These are phyloP conservation scores for Fusarium pilosicola DNA, from an alignment of 2,329 filamentous ascomycete species.

Conservation along the genomic window DNA sequence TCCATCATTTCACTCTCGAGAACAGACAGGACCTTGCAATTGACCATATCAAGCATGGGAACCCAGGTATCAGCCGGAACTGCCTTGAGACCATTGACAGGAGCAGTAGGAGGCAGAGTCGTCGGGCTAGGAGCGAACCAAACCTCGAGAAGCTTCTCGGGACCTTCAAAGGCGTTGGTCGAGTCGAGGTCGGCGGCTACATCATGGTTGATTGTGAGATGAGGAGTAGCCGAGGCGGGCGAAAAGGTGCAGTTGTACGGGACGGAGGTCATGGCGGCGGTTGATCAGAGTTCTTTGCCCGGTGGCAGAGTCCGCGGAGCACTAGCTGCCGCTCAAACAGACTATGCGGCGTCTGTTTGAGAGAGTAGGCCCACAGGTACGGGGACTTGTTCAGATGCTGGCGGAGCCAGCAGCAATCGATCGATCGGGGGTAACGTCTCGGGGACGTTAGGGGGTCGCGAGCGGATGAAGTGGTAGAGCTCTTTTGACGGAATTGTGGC, in stretches of 20 bases:
- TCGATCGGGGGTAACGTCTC: constrained; percentile 66
- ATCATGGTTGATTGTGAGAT: constrained; percentile 96
- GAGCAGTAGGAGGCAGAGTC: constrained; percentile 75
- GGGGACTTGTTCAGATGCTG: constrained; percentile 73
- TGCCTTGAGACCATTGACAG: constrained; percentile 83
- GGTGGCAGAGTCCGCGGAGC: constrained; percentile 77
- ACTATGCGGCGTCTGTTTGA: constrained; percentile 92
- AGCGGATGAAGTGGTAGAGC: constrained; percentile 83
- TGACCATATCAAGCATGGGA: constrained; percentile 96
- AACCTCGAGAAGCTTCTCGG: constrained; percentile 97
- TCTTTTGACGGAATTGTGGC: constrained; percentile 90
- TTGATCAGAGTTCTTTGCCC: constrained; percentile 44
- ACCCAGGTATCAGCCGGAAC: constrained; percentile 90
- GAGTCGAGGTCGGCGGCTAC: constrained; percentile 93
- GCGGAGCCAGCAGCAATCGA: constrained; percentile 85
- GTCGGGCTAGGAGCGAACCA: constrained; percentile 90
- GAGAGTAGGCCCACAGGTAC: constrained; percentile 94
- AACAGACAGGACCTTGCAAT: constrained; percentile 97
- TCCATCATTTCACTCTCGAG: constrained; percentile 94
- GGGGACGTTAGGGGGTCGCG: constrained; percentile 90
- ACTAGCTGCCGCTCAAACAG: constrained; percentile 98
- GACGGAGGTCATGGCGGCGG: not conserved
- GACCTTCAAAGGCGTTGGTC: constrained; percentile 96
- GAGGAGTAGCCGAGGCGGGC: constrained; percentile 83
- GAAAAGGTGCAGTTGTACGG: constrained; percentile 79